These are phyloP conservation scores for Glycine latifolia DNA, from an alignment of 306 rosid genomes.

Conservation along the genomic window DNA sequence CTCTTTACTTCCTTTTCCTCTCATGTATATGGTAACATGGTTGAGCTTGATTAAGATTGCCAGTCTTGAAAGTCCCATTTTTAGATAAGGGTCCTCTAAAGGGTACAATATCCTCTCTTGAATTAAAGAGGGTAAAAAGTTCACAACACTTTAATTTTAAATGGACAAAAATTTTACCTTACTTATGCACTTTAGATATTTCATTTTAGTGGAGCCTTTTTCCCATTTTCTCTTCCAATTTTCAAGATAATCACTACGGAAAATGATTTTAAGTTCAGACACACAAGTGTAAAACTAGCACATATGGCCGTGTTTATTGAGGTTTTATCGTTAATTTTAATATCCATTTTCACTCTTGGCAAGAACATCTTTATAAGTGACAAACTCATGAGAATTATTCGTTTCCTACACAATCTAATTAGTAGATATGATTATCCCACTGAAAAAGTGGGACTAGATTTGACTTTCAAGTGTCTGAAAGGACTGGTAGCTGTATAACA, in stretches of 20 bases:
- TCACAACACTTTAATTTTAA: not conserved
- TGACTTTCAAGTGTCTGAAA: constrained; percentile 12
- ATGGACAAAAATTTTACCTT: not conserved
- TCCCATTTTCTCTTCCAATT: not conserved
- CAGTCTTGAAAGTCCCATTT: not conserved
- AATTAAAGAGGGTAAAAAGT: not conserved
- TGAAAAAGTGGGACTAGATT: not conserved
- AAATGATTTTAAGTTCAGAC: not conserved
- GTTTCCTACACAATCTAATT: not conserved
- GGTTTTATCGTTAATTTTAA: not conserved
- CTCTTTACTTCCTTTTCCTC: not conserved
- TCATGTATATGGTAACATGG: not conserved
- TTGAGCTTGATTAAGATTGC: constrained; percentile 17
- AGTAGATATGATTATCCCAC: not conserved
- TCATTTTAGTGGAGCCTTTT: not conserved
- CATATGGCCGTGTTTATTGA: not conserved
- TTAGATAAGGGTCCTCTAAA: not conserved
- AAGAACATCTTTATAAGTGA: not conserved
- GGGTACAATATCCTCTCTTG: not conserved
- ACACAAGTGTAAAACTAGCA: constrained; percentile 13
- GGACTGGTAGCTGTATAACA: constrained; percentile 36
- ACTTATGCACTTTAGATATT: not conserved
- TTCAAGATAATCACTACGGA: constrained; percentile 3
- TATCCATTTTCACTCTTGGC: not conserved
- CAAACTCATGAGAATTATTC: not conserved